Evolutionary conservation across 2,329 filamentous ascomycete genomes (phyloP).

Genomic region (Stachybotrys elegans): DNA sequence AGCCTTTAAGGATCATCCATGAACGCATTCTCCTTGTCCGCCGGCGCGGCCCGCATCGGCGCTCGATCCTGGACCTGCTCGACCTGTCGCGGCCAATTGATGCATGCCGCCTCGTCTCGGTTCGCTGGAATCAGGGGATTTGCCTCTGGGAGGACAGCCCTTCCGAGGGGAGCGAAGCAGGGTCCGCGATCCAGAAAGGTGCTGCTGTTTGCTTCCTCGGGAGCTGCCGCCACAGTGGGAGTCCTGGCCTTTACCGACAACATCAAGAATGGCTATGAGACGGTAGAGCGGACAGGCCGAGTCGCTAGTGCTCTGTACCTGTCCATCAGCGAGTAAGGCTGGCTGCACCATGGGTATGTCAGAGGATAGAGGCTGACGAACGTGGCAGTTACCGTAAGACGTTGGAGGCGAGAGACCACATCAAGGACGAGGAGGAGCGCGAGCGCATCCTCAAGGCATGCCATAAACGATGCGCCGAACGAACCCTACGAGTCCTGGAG

Average conservation of each 20-base stretch:
- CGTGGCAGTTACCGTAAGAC: slow-evolving; percentile 74
- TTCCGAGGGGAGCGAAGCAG: slow-evolving; percentile 13
- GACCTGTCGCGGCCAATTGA: slow-evolving; percentile 36
- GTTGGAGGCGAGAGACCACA: slow-evolving; percentile 63
- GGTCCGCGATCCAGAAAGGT: slow-evolving; percentile 20
- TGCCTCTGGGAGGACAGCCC: slow-evolving; percentile 20
- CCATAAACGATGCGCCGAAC: slow-evolving; percentile 86
- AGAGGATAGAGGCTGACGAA: slow-evolving; percentile 2
- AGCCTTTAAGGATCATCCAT: too few relatives aligned
- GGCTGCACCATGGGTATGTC: neutral
- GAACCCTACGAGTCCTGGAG: slow-evolving; percentile 82
- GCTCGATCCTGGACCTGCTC: slow-evolving; percentile 41
- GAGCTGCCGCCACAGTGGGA: slow-evolving; percentile 43
- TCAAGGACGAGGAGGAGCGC: slow-evolving; percentile 58
- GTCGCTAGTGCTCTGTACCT: slow-evolving; percentile 71
- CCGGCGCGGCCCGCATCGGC: slow-evolving; percentile 31
- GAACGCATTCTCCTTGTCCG: slow-evolving; percentile 35
- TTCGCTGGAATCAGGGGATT: slow-evolving; percentile 21
- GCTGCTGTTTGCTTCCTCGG: slow-evolving; percentile 45
- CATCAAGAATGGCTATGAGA: slow-evolving; percentile 70
- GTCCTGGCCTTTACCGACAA: slow-evolving; percentile 58
- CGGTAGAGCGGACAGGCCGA: slow-evolving; percentile 70
- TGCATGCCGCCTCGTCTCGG: slow-evolving; percentile 22
- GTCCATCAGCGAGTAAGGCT: slow-evolving; percentile 80
- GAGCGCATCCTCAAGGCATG: slow-evolving; percentile 71